Base-by-base conservation (phyloP, 1,139 yeast genomes). In the Scheffersomyces stambukii region DNA sequence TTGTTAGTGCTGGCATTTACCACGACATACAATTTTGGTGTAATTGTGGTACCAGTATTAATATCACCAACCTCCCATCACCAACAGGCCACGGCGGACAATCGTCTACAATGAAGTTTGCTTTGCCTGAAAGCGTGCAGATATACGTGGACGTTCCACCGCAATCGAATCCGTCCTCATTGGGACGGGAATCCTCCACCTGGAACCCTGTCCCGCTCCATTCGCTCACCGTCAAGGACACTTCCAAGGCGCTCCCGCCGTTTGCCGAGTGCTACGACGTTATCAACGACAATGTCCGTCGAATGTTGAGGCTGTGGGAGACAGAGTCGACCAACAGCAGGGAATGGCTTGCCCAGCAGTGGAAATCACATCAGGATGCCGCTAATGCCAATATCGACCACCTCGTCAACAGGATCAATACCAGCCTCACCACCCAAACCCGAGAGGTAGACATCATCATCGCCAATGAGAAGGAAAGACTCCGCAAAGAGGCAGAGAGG, bases 111-210 rank as follows among this genome's bases (percentile, higher is more conserved):
- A 54, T 54, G 60, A 43, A 43, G 24, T 54, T 52, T 40, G 60
- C 58, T 9, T 36, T 57, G 13, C 62, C 62, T 9, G 43, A 35
- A 7, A 46, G 44, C 22, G 52, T 47, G 28, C 53, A 46, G 1
- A n/a, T 45, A 10, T 50, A 42, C 15, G 43, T 38, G 5, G 50
- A 43, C 8, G 19, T 25, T 8, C 19, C 20, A 14, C 19, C 28
- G 18, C 18, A 16, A 16, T 16, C 8, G n/a, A n/a, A n/a, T n/a
- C n/a, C n/a, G 18, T 8, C 18, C 8, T 16, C 8, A 6, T 6
- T 16, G 18, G 18, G 18, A 6, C 18, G 18, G 8, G 18, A 16
- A 16, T 6, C 8, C n/a, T n/a, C n/a, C n/a, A n/a, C n/a, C n/a
- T n/a, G n/a, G n/a, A n/a, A n/a, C n/a, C n/a, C n/a, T 8, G 19